A percentile compares a stretch with the other conserved stretches of the same genome.
phyloP scores from a whole-genome alignment of 2,329 filamentous ascomycete species.

The Monosporascus sp. region DNA sequence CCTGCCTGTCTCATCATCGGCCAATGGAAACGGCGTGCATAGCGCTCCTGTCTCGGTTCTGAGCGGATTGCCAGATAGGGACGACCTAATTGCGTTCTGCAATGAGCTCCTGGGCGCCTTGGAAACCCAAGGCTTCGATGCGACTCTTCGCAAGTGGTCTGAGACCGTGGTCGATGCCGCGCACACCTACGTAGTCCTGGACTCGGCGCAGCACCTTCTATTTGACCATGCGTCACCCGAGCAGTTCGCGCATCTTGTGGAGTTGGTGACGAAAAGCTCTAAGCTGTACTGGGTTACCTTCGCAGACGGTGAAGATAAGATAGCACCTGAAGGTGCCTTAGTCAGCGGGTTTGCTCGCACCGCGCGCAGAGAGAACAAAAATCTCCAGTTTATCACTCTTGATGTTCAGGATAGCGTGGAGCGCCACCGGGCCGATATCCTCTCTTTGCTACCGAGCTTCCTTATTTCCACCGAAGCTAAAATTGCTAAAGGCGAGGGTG shows the following conservation, averaged over 20 bases:
- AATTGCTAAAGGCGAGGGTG: not conserved
- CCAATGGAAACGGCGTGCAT: not conserved
- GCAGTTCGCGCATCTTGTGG: not conserved
- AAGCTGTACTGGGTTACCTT: slow-evolving; percentile 1
- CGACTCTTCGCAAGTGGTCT: not conserved
- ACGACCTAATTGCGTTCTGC: not conserved
- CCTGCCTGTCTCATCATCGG: too few species aligned
- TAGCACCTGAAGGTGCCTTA: not conserved
- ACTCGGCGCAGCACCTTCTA: not conserved
- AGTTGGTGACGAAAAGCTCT: not conserved
- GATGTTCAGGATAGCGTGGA: not conserved
- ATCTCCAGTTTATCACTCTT: not conserved
- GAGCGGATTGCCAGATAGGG: not conserved
- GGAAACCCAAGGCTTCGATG: not conserved
- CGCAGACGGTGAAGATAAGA: not conserved
- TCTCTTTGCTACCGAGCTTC: not conserved
- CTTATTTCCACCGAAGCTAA: not conserved
- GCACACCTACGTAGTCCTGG: not conserved
- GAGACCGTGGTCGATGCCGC: not conserved
- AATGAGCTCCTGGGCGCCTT: not conserved
- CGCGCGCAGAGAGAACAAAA: not conserved
- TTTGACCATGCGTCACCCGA: not conserved
- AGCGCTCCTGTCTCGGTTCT: not conserved
- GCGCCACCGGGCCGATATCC: not conserved
- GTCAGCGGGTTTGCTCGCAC: not conserved